These are phyloP conservation scores for Salix viminalis DNA, from an alignment of 345 rosid species.

Conservation along the genomic window DNA sequence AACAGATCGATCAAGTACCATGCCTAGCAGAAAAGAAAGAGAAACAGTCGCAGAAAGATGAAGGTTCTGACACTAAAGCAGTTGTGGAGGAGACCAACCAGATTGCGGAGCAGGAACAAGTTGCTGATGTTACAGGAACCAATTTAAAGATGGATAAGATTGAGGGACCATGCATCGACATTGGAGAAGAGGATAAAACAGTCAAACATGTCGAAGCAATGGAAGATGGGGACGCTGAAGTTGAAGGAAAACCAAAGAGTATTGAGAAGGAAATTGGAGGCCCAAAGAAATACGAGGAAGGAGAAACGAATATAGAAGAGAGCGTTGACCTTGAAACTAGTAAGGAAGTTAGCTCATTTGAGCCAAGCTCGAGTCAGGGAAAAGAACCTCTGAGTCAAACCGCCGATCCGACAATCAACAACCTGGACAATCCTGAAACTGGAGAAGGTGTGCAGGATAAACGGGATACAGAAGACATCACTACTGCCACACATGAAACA, in stretches of 20 bases:
- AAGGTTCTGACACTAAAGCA: conserved; percentile 5
- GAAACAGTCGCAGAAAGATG: conserved; percentile 8
- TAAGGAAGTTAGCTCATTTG: no score
- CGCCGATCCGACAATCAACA: conserved; percentile 13
- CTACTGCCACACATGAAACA: background rate
- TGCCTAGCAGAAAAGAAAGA: conserved; percentile 20
- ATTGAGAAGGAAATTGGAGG: conserved; percentile 16
- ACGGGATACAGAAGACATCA: conserved; percentile 7
- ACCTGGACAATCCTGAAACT: conserved; percentile 19
- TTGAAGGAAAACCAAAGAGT: conserved; percentile 17
- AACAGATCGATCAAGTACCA: conserved; percentile 6
- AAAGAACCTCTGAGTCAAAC: conserved; percentile 7
- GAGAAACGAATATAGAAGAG: conserved; percentile 6
- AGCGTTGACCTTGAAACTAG: conserved; percentile 12
- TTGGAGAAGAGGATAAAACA: conserved; percentile 7
- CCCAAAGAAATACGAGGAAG: conserved; percentile 8
- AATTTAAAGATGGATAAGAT: background rate
- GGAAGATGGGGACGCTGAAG: background rate
- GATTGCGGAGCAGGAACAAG: conserved; percentile 12
- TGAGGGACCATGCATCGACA: background rate
- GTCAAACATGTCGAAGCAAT: conserved; percentile 1
- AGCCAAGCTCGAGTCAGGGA: conserved; percentile 6
- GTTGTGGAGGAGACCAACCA: conserved; percentile 9
- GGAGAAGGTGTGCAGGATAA: background rate
- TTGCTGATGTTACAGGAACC: conserved; percentile 5